These are phyloP conservation scores for Aspergillus costaricaensis DNA, from an alignment of 2,329 filamentous ascomycete genomes.

Conservation along the genomic window DNA sequence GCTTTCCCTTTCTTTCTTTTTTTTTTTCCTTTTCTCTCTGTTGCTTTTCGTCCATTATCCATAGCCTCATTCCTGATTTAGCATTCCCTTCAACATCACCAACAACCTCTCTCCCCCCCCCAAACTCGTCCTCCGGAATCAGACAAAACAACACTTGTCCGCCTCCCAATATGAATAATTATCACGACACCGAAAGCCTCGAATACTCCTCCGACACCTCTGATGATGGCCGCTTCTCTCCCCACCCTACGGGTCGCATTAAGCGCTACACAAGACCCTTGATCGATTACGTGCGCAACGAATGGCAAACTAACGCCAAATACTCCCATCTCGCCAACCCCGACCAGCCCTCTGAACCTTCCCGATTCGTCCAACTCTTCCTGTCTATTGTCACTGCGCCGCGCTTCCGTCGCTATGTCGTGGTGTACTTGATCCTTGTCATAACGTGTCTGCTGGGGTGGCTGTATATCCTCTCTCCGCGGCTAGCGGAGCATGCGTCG, in stretches of 20 bases:
- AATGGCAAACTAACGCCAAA: slow-evolving; percentile 35
- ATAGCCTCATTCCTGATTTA: not conserved
- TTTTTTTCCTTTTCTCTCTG: not conserved
- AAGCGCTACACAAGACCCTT: slow-evolving; percentile 33
- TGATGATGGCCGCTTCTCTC: slow-evolving; percentile 22
- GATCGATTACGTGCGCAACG: slow-evolving; percentile 43
- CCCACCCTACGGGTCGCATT: slow-evolving; percentile 15
- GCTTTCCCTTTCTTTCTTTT: not conserved
- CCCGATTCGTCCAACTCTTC: slow-evolving; percentile 28
- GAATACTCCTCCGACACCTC: slow-evolving; percentile 38
- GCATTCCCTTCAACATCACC: not conserved
- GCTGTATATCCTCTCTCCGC: slow-evolving; percentile 34
- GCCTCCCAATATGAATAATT: not conserved
- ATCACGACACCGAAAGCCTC: slow-evolving; percentile 28
- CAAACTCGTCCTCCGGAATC: no score
- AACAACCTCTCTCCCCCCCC: not conserved
- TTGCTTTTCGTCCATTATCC: not conserved
- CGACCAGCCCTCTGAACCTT: slow-evolving; percentile 20
- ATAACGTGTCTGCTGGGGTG: slow-evolving; percentile 36
- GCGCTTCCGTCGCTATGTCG: slow-evolving; percentile 43
- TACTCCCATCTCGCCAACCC: slow-evolving; percentile 25
- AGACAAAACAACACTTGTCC: not conserved
- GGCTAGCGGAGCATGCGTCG: slow-evolving; percentile 33
- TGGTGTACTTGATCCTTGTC: slow-evolving; percentile 39
- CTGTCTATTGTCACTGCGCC: slow-evolving; percentile 41